Evolutionary conservation across 441 rosid species (phyloP).

Genomic region (Euphorbia celastroides): DNA sequence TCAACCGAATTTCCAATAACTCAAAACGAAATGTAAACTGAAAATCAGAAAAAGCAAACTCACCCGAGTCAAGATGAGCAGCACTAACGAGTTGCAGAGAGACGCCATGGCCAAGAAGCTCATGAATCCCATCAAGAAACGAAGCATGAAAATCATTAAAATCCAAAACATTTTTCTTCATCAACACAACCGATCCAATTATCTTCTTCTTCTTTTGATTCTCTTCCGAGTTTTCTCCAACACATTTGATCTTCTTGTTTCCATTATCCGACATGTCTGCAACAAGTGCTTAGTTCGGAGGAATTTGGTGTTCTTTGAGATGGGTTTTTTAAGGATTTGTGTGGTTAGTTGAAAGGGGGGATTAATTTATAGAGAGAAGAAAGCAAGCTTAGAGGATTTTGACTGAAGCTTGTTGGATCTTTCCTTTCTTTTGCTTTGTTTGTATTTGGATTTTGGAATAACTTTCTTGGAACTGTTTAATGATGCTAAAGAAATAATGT

Average conservation of each 20-base stretch:
- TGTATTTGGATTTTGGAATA: background rate
- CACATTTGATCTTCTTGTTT: constrained; percentile 16
- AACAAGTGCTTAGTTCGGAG: constrained; percentile 5
- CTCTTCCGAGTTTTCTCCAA: background rate
- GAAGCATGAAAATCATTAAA: constrained; percentile 75
- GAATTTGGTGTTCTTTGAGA: background rate
- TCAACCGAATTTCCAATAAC: too few relatives aligned
- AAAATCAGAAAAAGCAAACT: background rate
- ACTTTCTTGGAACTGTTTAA: background rate
- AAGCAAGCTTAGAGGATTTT: background rate
- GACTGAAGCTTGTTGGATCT: background rate
- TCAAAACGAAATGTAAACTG: background rate
- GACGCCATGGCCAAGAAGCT: constrained; percentile 49
- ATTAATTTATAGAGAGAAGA: background rate
- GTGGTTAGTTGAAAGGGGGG: background rate
- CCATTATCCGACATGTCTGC: constrained; percentile 23
- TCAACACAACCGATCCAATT: constrained; percentile 63
- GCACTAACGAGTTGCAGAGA: constrained; percentile 74
- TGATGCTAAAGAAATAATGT: background rate
- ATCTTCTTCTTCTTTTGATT: constrained; percentile 34
- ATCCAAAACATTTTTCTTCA: constrained; percentile 78
- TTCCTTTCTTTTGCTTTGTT: background rate
- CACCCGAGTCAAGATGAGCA: constrained; percentile 37
- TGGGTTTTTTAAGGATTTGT: background rate
- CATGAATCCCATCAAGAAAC: constrained; percentile 54